Evolutionary conservation across 2,329 filamentous ascomycete species (phyloP).

Genomic region (Hymenotorrendiella dingleyae): DNA sequence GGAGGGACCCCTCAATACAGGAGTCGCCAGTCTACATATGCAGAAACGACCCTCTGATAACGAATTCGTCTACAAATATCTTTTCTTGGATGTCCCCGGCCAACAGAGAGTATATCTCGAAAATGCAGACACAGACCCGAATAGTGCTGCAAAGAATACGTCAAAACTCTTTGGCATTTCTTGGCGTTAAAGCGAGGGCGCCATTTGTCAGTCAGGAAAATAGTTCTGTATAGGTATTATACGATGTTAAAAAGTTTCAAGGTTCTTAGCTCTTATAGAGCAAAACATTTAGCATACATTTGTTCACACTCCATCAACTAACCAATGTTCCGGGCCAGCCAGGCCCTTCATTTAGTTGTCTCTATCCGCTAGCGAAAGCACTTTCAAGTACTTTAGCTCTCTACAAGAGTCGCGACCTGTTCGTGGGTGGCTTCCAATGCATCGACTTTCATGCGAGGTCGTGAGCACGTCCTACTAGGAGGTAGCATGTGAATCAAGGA

Average conservation of each 20-base stretch:
- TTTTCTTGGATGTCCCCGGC: slow-evolving; percentile 75
- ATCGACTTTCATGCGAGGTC: too few relatives aligned
- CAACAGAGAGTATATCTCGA: slow-evolving; percentile 61
- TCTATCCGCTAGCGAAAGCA: too few relatives aligned
- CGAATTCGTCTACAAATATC: slow-evolving; percentile 73
- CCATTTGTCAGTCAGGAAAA: too few relatives aligned
- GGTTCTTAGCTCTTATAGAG: not conserved
- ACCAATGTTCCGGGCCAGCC: not conserved
- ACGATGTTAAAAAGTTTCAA: not conserved
- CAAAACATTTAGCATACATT: not conserved
- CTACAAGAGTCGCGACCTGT: too few relatives aligned
- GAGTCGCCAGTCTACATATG: slow-evolving; percentile 73
- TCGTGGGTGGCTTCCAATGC: too few relatives aligned
- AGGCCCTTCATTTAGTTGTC: not conserved
- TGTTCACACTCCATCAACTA: not conserved
- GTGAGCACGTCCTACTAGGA: too few relatives aligned
- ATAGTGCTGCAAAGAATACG: slow-evolving; percentile 25
- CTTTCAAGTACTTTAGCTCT: too few relatives aligned
- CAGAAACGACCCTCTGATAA: slow-evolving; percentile 58
- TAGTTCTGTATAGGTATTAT: not conserved
- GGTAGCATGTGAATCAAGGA: too few relatives aligned
- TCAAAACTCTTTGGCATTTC: slow-evolving; percentile 30
- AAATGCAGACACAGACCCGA: slow-evolving; percentile 41
- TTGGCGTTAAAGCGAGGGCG: slow-evolving; percentile 19
- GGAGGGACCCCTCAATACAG: slow-evolving; percentile 68